These are phyloP conservation scores for Lablab purpureus DNA, from an alignment of 306 rosid species.

Conservation along the genomic window DNA sequence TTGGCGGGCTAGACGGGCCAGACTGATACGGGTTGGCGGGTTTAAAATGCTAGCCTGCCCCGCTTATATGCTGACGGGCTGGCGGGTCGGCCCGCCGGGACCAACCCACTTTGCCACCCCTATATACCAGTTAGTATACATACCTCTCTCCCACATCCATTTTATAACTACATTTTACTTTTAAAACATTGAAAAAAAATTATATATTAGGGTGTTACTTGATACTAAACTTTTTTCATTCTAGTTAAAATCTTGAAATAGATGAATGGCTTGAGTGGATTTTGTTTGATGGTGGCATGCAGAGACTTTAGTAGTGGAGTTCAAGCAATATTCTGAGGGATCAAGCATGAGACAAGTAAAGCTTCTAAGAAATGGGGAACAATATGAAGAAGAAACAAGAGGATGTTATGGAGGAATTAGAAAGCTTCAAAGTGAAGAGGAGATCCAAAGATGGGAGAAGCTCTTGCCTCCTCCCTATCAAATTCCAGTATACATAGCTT, in stretches of 20 bases:
- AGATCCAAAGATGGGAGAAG: slow-evolving; percentile 66
- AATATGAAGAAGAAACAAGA: slow-evolving; percentile 44
- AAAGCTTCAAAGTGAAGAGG: slow-evolving; percentile 61
- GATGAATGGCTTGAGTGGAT: background rate
- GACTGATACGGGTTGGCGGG: no score
- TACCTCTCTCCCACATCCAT: no score
- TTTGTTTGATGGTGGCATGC: background rate
- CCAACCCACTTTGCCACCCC: no score
- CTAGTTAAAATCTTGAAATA: background rate
- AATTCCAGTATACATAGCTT: slow-evolving; percentile 39
- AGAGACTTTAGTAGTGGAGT: slow-evolving; percentile 55
- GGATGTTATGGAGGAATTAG: slow-evolving; percentile 80
- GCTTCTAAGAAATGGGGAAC: slow-evolving; percentile 56
- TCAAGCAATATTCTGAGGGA: slow-evolving; percentile 60
- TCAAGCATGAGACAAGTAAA: slow-evolving; percentile 56
- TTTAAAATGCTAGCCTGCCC: no score
- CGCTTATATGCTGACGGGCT: no score
- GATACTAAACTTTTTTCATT: no score
- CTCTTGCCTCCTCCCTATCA: slow-evolving; percentile 51
- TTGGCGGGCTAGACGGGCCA: no score
- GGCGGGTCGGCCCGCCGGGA: no score
- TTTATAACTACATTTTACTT: no score
- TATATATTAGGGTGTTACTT: no score
- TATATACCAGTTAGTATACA: no score
- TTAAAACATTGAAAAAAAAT: no score